Evolutionary conservation across 164 flowering plant species (phyloP).

Genomic region (Dillenia turbinata): DNA sequence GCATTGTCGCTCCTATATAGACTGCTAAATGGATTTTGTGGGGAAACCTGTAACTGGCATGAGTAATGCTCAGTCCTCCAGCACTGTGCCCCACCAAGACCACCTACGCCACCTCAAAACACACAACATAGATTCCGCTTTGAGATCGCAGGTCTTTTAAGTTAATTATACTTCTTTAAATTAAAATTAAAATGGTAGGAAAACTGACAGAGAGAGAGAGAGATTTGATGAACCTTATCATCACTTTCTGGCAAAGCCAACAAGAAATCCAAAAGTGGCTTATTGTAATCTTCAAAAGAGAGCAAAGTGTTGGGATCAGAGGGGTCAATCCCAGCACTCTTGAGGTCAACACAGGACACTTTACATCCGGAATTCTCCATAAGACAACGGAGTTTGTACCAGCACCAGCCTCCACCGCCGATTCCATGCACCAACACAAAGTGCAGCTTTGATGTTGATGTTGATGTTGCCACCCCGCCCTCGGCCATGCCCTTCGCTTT

Average conservation of each 20-base stretch:
- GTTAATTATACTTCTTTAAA: background rate
- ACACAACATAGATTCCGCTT: background rate
- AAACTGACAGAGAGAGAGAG: conserved; percentile 1
- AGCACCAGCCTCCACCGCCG: conserved; percentile 81
- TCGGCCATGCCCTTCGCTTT: too few relatives aligned
- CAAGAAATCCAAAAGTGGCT: conserved; percentile 59
- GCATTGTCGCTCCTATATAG: conserved; percentile 78
- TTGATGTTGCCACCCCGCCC: background rate
- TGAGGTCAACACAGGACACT: conserved; percentile 70
- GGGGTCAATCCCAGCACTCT: conserved; percentile 44
- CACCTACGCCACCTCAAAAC: conserved; percentile 32
- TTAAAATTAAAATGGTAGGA: background rate
- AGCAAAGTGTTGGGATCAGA: conserved; percentile 38
- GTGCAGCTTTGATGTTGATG: conserved; percentile 22
- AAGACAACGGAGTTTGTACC: conserved; percentile 66
- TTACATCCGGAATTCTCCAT: conserved; percentile 64
- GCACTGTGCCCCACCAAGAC: conserved; percentile 95
- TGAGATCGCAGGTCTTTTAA: too few relatives aligned
- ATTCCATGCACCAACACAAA: conserved; percentile 76
- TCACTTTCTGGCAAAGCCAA: conserved; percentile 41
- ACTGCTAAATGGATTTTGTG: conserved; percentile 59
- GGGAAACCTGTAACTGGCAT: conserved; percentile 44
- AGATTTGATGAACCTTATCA: conserved; percentile 42
- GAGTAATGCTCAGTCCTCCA: conserved; percentile 75
- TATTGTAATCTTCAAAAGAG: conserved; percentile 59